phyloP scores from a whole-genome alignment of 352 stramenopile species.

The Phytophthora crassamura region DNA sequence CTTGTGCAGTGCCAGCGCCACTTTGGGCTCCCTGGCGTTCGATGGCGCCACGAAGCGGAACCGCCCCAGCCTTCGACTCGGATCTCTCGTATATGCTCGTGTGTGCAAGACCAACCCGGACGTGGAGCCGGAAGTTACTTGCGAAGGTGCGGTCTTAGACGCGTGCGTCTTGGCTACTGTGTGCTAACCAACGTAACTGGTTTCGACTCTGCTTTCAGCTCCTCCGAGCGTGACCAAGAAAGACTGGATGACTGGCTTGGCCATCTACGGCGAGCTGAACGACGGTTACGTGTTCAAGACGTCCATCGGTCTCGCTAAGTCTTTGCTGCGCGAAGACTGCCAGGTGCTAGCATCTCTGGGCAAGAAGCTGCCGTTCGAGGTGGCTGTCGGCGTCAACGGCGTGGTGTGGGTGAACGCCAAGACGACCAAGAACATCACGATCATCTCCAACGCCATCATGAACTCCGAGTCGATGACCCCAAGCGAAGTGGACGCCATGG shows the following conservation, averaged over 20 bases:
- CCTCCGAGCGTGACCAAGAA: constrained; percentile 91
- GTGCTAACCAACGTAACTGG: constrained; percentile 10
- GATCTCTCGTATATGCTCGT: constrained; percentile 95
- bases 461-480: constrained; percentile 89
- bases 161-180: background rate
- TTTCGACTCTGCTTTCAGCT: constrained; percentile 44
- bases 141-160: constrained; percentile 72
- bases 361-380: constrained; percentile 92
- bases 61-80: constrained; percentile 92
- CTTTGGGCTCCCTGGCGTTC: constrained; percentile 89
- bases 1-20: constrained; percentile 63
- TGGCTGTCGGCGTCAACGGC: constrained; percentile 96
- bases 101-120: constrained; percentile 88
- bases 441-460: constrained; percentile 90
- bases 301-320: constrained; percentile 79
- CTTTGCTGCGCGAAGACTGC: constrained; percentile 73
- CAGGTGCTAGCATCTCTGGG: constrained; percentile 88
- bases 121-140: constrained; percentile 96
- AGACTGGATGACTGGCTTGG: constrained; percentile 99
- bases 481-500: constrained; percentile 81
- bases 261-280: constrained; percentile 95
- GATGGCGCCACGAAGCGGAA: constrained; percentile 98
- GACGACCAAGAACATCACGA: constrained; percentile 81
- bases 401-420: constrained; percentile 95
- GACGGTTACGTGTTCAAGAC: constrained; percentile 93